Evolutionary conservation across 495 filamentous ascomycete species (phyloP).

Genomic region (Ascobolus immersus): DNA sequence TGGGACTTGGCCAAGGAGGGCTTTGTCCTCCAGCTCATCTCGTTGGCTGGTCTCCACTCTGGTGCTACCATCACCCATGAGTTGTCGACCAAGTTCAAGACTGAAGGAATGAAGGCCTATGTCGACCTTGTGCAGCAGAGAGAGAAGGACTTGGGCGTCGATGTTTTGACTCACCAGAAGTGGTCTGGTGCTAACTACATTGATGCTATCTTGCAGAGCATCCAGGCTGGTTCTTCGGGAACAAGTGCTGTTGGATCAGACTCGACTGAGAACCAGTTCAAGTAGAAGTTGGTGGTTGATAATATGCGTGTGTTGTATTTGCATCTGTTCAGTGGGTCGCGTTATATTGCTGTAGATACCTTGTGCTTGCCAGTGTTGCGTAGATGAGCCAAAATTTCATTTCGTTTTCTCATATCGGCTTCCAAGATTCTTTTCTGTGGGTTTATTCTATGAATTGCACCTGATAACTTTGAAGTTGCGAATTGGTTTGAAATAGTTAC

Average conservation of each 20-base stretch:
- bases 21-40: slow-evolving; percentile 83
- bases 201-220: slow-evolving; percentile 74
- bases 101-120: slow-evolving; percentile 85
- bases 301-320: no score
- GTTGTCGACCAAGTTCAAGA: slow-evolving; percentile 57
- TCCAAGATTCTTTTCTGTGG: no score
- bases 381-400: no score
- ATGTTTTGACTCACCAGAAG: slow-evolving; percentile 93
- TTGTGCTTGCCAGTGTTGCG: no score
- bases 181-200: slow-evolving; percentile 89
- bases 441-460: no score
- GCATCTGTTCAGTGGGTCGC: no score
- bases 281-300: no score
- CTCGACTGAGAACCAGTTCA: slow-evolving; percentile 27
- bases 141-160: slow-evolving; percentile 80
- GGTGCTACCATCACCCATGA: slow-evolving; percentile 72
- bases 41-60: slow-evolving; percentile 68
- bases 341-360: no score
- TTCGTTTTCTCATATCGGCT: no score
- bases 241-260: slow-evolving; percentile 23
- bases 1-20: slow-evolving; percentile 89
- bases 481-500: no score
- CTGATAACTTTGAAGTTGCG: no score
- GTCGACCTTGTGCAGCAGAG: slow-evolving; percentile 65
- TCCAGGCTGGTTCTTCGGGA: slow-evolving; percentile 55